A percentile compares a stretch with the other conserved stretches of the same genome.
These are phyloP conservation scores for Amphicarpaea edgeworthii DNA, from an alignment of 306 rosid species.

Conservation along the genomic window DNA sequence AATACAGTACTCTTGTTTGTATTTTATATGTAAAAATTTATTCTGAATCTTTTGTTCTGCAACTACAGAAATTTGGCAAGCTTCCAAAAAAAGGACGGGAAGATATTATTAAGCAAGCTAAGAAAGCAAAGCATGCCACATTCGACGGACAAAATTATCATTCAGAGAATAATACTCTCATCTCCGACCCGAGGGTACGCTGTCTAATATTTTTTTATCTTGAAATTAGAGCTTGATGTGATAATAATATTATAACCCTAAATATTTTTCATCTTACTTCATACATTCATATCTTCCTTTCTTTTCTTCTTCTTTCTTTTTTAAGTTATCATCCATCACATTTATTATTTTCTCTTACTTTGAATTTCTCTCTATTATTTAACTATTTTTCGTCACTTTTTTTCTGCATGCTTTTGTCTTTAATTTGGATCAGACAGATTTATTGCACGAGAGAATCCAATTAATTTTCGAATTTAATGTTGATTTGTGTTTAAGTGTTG, in stretches of 20 bases:
- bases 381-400: background rate
- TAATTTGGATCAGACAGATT: background rate
- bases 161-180: background rate
- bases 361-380: background rate
- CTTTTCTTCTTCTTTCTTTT: no score
- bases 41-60: background rate
- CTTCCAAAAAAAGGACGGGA: constrained; percentile 39
- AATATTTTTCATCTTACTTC: background rate
- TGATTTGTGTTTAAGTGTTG: background rate
- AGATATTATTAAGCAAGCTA: constrained; percentile 58
- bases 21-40: no score
- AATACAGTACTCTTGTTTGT: background rate
- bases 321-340: background rate
- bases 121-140: constrained; percentile 44
- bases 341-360: background rate
- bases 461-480: background rate
- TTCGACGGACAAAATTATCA: background rate
- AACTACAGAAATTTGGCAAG: constrained; percentile 46
- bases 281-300: background rate
- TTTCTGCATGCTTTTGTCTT: background rate
- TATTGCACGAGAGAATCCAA: background rate
- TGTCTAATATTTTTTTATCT: background rate
- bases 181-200: background rate
- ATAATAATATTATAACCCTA: background rate
- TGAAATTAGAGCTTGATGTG: background rate